Conservation (phyloP, 108 stramenopile species). For the Epipyxis sp. region DNA sequence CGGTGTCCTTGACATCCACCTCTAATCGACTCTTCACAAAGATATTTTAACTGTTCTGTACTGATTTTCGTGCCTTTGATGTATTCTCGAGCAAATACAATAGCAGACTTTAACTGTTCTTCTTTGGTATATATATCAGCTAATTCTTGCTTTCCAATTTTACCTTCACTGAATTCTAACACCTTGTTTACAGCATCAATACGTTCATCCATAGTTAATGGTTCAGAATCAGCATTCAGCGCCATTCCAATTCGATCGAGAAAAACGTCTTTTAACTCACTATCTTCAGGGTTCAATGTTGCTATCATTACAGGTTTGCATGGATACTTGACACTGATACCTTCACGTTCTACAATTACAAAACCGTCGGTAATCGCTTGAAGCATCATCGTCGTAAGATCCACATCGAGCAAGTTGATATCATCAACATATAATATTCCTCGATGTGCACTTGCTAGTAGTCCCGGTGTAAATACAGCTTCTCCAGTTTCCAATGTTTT, state of each 20-base stretch:
- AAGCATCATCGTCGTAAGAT: constrained; percentile 84
- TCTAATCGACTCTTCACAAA: constrained; percentile 90
- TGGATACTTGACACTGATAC: constrained; percentile 79
- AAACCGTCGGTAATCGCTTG: constrained; percentile 79
- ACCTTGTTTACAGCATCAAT: constrained; percentile 78
- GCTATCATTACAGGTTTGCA: constrained; percentile 85
- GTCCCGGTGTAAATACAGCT: constrained; percentile 85
- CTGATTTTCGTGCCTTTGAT: constrained; percentile 71
- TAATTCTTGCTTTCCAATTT: constrained; percentile 56
- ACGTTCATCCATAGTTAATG: constrained; percentile 67
- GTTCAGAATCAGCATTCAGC: constrained; percentile 77
- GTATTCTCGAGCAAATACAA: constrained; percentile 86
- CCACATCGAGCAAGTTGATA: constrained; percentile 87
- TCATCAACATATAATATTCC: constrained; percentile 92
- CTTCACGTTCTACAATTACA: constrained; percentile 90
- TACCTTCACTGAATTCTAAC: constrained; percentile 66
- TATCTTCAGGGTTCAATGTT: constrained; percentile 94
- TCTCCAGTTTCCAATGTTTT: constrained; percentile 80
- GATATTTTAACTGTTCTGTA: constrained; percentile 82
- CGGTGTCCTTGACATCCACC: constrained; percentile 91
- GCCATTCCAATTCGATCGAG: constrained; percentile 86
- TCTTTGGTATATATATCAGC: constrained; percentile 56
- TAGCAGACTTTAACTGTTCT: constrained; percentile 83
- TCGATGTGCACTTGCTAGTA: constrained; percentile 88
- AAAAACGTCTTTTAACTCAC: constrained; percentile 87